Evolutionary conservation across 768 basidiomycete species (phyloP).

Genomic region (Calocera viscosa): DNA sequence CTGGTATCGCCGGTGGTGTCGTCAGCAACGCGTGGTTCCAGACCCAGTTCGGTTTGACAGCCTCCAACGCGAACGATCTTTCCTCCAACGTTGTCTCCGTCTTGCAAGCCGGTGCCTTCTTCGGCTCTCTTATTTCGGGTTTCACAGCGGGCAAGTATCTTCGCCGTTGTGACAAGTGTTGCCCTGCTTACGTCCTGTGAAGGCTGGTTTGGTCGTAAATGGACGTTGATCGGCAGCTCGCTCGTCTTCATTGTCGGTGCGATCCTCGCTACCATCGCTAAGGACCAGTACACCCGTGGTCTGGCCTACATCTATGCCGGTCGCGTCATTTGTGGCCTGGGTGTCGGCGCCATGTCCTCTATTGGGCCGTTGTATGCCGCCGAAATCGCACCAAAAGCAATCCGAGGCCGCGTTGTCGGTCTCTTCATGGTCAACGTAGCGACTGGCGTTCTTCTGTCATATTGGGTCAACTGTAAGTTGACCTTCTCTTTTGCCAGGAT

Average conservation of each 20-base stretch:
- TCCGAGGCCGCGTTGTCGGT: conserved; percentile 75
- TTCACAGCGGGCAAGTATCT: neutral
- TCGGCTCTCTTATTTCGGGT: conserved; percentile 23
- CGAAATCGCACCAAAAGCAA: conserved; percentile 79
- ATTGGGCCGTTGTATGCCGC: conserved; percentile 77
- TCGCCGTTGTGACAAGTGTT: neutral
- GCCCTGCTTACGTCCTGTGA: neutral
- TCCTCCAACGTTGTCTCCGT: conserved; percentile 54
- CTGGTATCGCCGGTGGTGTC: conserved; percentile 55
- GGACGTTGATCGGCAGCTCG: neutral
- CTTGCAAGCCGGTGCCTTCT: conserved; percentile 77
- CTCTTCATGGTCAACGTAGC: conserved; percentile 85
- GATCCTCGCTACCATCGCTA: conserved; percentile 56
- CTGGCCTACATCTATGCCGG: conserved; percentile 65
- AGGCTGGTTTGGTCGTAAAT: neutral
- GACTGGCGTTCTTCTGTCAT: conserved; percentile 71
- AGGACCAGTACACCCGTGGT: conserved; percentile 36
- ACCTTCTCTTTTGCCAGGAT: neutral
- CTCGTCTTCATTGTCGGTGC: conserved; percentile 2
- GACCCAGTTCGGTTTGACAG: conserved; percentile 43
- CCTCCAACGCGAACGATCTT: conserved; percentile 18
- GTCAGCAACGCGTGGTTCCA: conserved; percentile 52
- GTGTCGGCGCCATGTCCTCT: conserved; percentile 69
- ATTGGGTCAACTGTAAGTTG: conserved; percentile 64
- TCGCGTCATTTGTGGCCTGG: conserved; percentile 65